Evolutionary conservation across 768 basidiomycete species (phyloP).

Genomic region (Pholiota conissans): DNA sequence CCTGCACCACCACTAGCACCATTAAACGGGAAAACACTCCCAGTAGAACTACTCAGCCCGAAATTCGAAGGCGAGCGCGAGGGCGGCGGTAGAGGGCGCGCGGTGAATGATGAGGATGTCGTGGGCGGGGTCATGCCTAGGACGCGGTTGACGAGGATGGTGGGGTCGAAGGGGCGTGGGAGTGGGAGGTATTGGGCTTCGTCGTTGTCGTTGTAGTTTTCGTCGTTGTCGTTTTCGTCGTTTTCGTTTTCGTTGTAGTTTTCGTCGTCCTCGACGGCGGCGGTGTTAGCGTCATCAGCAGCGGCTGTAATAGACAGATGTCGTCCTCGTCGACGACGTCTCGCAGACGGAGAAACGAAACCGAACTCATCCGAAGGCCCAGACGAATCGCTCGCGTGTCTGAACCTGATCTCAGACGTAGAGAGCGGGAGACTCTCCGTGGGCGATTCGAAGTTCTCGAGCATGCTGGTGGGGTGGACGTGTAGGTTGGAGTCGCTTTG

Average conservation of each 20-base stretch:
- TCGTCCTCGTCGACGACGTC: no score
- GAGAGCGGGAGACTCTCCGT: slow-evolving; percentile 59
- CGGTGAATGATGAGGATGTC: slow-evolving; percentile 14
- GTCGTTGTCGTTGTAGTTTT: slow-evolving; percentile 1
- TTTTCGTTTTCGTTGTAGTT: no score
- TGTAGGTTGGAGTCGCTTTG: no score
- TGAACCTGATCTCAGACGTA: slow-evolving; percentile 53
- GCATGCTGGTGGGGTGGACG: slow-evolving; percentile 31
- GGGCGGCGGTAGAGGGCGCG: slow-evolving; percentile 1
- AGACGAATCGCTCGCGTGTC: slow-evolving; percentile 37
- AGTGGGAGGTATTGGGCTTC: no score
- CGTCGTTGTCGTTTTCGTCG: no score
- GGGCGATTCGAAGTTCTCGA: slow-evolving; percentile 43
- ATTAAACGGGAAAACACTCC: slow-evolving; percentile 10
- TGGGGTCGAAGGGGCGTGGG: slow-evolving; percentile 18
- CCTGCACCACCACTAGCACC: no score
- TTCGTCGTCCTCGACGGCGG: no score
- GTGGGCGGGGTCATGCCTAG: slow-evolving; percentile 27
- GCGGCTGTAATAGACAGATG: no score
- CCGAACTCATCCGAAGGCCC: no score
- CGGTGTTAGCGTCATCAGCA: no score
- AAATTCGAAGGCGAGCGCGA: slow-evolving; percentile 9
- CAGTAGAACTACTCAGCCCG: neutral
- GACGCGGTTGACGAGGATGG: slow-evolving; percentile 23
- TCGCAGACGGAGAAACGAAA: no score